A percentile compares a stretch with the other conserved stretches of the same genome.
phyloP scores from a whole-genome alignment of 345 rosid genomes.

The Arabidopsis suecica region DNA sequence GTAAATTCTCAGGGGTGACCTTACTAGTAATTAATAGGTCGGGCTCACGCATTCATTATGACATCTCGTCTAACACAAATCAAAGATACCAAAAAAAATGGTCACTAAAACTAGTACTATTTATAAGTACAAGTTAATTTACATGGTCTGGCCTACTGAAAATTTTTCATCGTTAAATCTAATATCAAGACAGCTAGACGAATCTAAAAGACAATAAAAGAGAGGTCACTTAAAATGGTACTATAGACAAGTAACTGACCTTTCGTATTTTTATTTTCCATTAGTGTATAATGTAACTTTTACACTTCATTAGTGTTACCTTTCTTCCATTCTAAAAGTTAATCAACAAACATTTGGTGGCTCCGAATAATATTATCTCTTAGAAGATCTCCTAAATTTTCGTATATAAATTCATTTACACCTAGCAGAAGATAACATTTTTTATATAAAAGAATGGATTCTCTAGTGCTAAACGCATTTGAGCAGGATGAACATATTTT shows the following conservation, averaged over 20 bases:
- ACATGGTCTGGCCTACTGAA: background rate
- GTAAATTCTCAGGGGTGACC: too few species aligned
- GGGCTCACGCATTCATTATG: too few species aligned
- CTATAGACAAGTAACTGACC: slow-evolving; percentile 1
- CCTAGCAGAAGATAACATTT: slow-evolving; percentile 27
- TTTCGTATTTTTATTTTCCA: slow-evolving; percentile 5
- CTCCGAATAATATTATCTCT: slow-evolving; percentile 4
- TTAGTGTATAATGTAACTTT: slow-evolving; percentile 11
- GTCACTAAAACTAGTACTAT: background rate
- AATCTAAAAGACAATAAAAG: background rate
- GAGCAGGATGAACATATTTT: slow-evolving; percentile 12
- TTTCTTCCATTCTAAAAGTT: slow-evolving; percentile 13
- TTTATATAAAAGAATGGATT: background rate
- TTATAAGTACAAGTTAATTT: background rate
- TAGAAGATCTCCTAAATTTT: background rate
- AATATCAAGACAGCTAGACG: background rate
- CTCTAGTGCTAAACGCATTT: slow-evolving; percentile 24
- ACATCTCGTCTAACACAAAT: too few species aligned
- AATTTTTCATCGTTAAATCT: background rate
- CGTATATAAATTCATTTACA: slow-evolving; percentile 9
- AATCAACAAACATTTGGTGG: background rate
- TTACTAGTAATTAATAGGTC: too few species aligned
- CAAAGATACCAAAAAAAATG: too few species aligned
- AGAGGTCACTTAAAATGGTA: background rate
- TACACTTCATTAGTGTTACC: slow-evolving; percentile 4